Conservation (phyloP, 495 filamentous ascomycete species). For the Filosporella fistucella region DNA sequence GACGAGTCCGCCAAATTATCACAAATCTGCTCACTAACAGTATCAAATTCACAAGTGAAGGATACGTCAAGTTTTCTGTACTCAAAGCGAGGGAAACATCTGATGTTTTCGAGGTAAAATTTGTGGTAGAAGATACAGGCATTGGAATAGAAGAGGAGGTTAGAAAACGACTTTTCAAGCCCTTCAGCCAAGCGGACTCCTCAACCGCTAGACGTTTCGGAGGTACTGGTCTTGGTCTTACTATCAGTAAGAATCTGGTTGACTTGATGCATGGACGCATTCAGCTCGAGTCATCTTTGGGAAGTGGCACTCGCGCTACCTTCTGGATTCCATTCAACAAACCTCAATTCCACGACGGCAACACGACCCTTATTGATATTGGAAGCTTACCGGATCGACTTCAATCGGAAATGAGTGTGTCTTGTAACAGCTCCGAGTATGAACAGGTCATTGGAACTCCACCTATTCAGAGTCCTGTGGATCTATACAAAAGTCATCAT, state of each 20-base stretch:
- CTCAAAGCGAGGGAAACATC: slow-evolving; percentile 40
- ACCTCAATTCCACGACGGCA: slow-evolving; percentile 24
- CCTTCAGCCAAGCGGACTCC: slow-evolving; percentile 81
- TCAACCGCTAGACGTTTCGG: slow-evolving; percentile 72
- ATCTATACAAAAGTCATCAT: slow-evolving; percentile 25
- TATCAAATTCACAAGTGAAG: slow-evolving; percentile 80
- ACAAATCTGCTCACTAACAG: slow-evolving; percentile 86
- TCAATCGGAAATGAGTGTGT: slow-evolving; percentile 57
- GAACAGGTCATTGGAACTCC: slow-evolving; percentile 31
- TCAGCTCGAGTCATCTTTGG: slow-evolving; percentile 51
- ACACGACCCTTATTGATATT: slow-evolving; percentile 41
- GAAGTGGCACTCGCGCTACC: slow-evolving; percentile 56
- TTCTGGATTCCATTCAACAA: slow-evolving; percentile 70
- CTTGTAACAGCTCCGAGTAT: slow-evolving; percentile 50
- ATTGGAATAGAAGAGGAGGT: slow-evolving; percentile 81
- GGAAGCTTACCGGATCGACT: slow-evolving; percentile 54
- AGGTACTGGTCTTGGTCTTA: slow-evolving; percentile 76
- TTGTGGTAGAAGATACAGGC: slow-evolving; percentile 72
- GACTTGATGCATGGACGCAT: slow-evolving; percentile 82
- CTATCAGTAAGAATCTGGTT: slow-evolving; percentile 73
- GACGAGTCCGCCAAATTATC: slow-evolving; percentile 75
- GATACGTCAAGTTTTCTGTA: slow-evolving; percentile 55
- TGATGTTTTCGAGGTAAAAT: slow-evolving; percentile 47
- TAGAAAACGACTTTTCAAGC: slow-evolving; percentile 69
- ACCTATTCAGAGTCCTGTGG: slow-evolving; percentile 22